Conservation (phyloP, 805 yeast species). For the Kodamaea sagamina region DNA sequence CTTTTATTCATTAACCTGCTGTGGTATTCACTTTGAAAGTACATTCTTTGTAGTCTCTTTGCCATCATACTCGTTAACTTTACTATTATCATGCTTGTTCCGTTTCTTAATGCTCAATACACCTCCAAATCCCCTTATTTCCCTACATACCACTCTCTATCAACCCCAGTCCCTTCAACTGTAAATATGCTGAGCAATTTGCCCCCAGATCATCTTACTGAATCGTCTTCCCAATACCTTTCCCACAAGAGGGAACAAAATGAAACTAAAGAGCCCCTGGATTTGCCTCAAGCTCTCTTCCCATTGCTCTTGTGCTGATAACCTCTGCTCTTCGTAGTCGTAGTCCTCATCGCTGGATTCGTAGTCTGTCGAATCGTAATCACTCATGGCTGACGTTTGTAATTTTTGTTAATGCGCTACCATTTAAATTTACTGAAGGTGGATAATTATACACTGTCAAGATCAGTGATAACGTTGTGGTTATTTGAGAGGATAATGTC, state of each 20-base stretch:
- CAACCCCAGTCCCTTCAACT: not conserved
- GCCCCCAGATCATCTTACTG: slow-evolving; percentile 37
- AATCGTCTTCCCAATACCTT: slow-evolving; percentile 64
- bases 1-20: no score
- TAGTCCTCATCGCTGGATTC: slow-evolving; percentile 16
- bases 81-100: no score
- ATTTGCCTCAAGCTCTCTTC: slow-evolving; percentile 66
- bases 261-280: slow-evolving; percentile 55
- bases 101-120: no score
- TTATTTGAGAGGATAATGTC: no score
- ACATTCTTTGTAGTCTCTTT: no score
- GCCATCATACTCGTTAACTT: no score
- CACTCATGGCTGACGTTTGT: slow-evolving; percentile 10
- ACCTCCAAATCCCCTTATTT: not conserved
- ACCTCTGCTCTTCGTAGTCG: slow-evolving; percentile 20
- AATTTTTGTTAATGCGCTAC: no score
- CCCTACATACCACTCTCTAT: not conserved
- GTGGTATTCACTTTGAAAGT: no score
- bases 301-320: slow-evolving; percentile 70
- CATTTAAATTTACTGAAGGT: no score
- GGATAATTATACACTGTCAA: no score
- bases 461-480: no score
- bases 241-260: slow-evolving; percentile 66
- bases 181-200: slow-evolving; percentile 11
- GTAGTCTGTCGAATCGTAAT: slow-evolving; percentile 14